A percentile compares a stretch with the other conserved stretches of the same genome.
These are phyloP conservation scores for Penicillium desertorum DNA, from an alignment of 495 filamentous ascomycete genomes.

Conservation along the genomic window DNA sequence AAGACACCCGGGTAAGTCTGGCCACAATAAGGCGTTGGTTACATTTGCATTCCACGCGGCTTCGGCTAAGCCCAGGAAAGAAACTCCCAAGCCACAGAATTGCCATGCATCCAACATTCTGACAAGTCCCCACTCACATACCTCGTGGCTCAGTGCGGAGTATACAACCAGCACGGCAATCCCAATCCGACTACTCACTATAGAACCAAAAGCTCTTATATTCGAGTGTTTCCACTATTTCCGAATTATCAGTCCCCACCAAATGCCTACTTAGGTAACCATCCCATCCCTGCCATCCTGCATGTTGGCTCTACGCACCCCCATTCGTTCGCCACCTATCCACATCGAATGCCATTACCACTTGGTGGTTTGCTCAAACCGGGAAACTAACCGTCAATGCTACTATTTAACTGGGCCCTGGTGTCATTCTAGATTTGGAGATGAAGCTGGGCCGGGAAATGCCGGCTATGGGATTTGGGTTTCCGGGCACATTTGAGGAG, in stretches of 20 bases:
- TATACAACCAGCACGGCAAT: not conserved
- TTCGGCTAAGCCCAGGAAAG: not conserved
- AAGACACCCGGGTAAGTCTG: not conserved
- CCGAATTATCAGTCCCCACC: not conserved
- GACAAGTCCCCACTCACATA: not conserved
- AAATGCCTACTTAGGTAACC: too few species aligned
- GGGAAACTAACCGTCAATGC: not conserved
- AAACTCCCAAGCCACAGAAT: not conserved
- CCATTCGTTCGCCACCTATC: not conserved
- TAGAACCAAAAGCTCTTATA: not conserved
- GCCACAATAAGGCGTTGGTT: not conserved
- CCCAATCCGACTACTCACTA: not conserved
- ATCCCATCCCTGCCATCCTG: not conserved
- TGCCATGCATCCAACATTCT: not conserved
- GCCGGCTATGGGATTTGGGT: not conserved
- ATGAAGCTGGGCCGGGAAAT: not conserved
- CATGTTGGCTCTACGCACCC: not conserved
- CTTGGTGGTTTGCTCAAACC: not conserved
- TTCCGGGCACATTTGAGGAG: too few species aligned
- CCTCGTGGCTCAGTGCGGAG: not conserved
- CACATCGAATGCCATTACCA: not conserved
- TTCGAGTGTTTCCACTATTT: not conserved
- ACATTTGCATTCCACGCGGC: not conserved
- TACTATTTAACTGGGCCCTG: too few species aligned
- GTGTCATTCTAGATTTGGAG: too few species aligned